Percentiles rank a stretch among this genome's conserved stretches.
phyloP scores from a whole-genome alignment of 192 early-diverging fungal species.

The Backusella luteola region DNA sequence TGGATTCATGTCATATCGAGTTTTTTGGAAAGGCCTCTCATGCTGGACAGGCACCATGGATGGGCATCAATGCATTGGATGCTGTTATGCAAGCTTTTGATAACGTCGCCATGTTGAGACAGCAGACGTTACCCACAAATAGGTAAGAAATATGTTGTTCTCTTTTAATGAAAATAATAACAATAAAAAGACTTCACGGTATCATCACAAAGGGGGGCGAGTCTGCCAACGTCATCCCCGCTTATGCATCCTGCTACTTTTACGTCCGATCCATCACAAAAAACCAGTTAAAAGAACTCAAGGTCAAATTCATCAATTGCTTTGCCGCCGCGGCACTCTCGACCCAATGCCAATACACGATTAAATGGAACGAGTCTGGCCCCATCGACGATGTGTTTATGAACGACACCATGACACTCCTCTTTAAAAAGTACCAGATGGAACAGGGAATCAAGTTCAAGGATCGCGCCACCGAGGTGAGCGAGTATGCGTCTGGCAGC shows the following conservation, averaged over 20 bases:
- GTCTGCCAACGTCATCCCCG: slow-evolving; percentile 53
- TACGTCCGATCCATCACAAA: slow-evolving; percentile 49
- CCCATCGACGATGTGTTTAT: slow-evolving; percentile 54
- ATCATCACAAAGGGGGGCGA: slow-evolving; percentile 12
- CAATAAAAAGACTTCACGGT: slow-evolving; percentile 1
- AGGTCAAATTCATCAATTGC: slow-evolving; percentile 39
- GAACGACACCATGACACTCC: slow-evolving; percentile 50
- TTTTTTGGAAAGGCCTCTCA: slow-evolving; percentile 59
- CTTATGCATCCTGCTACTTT: slow-evolving; percentile 44
- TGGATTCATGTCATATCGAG: slow-evolving; percentile 41
- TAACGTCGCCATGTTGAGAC: slow-evolving; percentile 54
- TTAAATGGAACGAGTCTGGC: slow-evolving; percentile 37
- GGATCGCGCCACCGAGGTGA: slow-evolving; percentile 28
- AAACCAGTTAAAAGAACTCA: slow-evolving; percentile 42
- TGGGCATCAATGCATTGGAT: slow-evolving; percentile 65
- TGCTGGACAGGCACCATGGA: slow-evolving; percentile 52
- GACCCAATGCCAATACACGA: slow-evolving; percentile 50
- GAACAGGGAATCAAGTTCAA: slow-evolving; percentile 35
- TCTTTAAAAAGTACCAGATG: slow-evolving; percentile 50
- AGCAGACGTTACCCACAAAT: slow-evolving; percentile 50
- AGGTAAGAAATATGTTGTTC: slow-evolving; percentile 1
- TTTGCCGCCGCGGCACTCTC: slow-evolving; percentile 55
- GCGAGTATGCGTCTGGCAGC: slow-evolving; percentile 39
- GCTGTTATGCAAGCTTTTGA: slow-evolving; percentile 48
- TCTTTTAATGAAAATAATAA: neutral